Evolutionary conservation across 2,329 filamentous ascomycete species (phyloP).

Genomic region (Fusarium incarnatum): DNA sequence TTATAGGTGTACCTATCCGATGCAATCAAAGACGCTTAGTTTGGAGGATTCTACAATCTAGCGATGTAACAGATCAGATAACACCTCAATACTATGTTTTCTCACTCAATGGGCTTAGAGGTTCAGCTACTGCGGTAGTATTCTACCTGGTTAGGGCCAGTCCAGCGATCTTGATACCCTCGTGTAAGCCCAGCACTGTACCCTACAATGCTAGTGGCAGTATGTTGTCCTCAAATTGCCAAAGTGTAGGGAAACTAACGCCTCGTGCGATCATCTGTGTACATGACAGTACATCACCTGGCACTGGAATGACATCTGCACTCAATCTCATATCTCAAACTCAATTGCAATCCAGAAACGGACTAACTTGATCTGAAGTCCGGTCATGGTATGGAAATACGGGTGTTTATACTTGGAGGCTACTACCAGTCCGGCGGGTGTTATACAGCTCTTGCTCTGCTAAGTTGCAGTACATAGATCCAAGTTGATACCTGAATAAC

Average conservation of each 20-base stretch:
- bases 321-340: slow-evolving; percentile 10
- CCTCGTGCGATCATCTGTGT: background rate
- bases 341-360: slow-evolving; percentile 10
- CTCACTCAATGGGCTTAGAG: background rate
- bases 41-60: background rate
- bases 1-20: background rate
- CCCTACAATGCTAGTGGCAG: background rate
- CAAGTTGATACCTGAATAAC: background rate
- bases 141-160: background rate
- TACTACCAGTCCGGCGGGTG: slow-evolving; percentile 6
- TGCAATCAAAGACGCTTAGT: background rate
- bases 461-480: background rate
- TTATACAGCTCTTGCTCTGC: background rate
- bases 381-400: slow-evolving; percentile 1
- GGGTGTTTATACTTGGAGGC: background rate
- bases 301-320: slow-evolving; percentile 29
- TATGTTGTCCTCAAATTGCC: background rate
- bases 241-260: no score
- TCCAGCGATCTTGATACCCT: background rate
- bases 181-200: background rate
- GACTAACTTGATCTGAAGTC: background rate
- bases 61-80: background rate
- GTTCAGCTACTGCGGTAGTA: background rate
- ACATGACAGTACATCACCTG: background rate
- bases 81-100: background rate